phyloP scores from a whole-genome alignment of 2,329 filamentous ascomycete genomes.

The Penicillium occitanis region DNA sequence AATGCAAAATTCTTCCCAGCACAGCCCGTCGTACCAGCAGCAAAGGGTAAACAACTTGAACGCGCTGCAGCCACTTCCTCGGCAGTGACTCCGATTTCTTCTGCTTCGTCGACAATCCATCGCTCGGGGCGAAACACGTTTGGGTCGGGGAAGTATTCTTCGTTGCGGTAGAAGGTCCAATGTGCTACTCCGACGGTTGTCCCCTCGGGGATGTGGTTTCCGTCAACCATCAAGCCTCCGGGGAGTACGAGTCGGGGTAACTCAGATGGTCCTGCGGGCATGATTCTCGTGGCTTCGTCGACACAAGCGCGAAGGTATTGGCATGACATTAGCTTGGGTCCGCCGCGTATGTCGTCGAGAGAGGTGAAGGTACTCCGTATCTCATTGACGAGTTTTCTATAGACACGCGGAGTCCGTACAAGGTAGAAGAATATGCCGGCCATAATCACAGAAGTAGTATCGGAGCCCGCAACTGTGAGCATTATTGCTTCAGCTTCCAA shows the following conservation, averaged over 20 bases:
- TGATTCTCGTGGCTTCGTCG: background rate
- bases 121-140: constrained; percentile 6
- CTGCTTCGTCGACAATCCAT: constrained; percentile 5
- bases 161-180: background rate
- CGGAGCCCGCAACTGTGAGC: constrained; percentile 12
- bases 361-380: background rate
- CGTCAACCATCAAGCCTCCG: background rate
- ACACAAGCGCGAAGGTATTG: constrained; percentile 8
- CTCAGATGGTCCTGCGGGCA: background rate
- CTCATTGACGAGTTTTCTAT: background rate
- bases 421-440: constrained; percentile 13
- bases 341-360: background rate
- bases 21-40: constrained; percentile 5
- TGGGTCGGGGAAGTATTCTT: background rate
- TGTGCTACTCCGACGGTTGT: background rate
- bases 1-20: constrained; percentile 3
- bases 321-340: background rate
- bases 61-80: background rate
- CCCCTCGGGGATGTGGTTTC: background rate
- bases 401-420: background rate
- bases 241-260: constrained; percentile 1
- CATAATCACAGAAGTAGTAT: constrained; percentile 9
- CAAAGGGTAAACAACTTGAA: background rate
- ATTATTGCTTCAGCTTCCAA: constrained; percentile 3
- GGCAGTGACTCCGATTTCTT: background rate